These are phyloP conservation scores for Zizania latifolia DNA, from an alignment of 176 grass and related monocot genomes.

Conservation along the genomic window DNA sequence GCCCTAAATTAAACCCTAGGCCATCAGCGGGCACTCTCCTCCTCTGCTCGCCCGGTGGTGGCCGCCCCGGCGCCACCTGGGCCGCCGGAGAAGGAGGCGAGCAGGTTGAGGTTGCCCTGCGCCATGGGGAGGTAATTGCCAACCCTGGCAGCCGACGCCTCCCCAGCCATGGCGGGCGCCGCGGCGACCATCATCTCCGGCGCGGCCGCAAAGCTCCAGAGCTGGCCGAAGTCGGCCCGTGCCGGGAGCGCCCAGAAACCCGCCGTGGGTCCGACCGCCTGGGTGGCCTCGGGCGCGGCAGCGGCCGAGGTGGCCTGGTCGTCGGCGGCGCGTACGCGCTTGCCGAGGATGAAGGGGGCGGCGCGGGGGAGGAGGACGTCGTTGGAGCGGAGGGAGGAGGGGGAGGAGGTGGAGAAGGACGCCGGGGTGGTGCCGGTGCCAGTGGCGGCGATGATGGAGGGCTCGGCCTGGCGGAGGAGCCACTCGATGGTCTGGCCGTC, in stretches of 20 bases:
- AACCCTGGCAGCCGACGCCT: slow-evolving; percentile 79
- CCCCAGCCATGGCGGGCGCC: slow-evolving; percentile 35
- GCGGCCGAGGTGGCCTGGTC: neutral
- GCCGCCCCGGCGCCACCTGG: slow-evolving; percentile 13
- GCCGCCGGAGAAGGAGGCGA: slow-evolving; percentile 66
- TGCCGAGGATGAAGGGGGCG: slow-evolving; percentile 74
- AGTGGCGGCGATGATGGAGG: slow-evolving; percentile 88
- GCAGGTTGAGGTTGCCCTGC: slow-evolving; percentile 88
- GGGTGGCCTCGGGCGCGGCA: neutral
- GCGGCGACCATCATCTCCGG: slow-evolving; percentile 59
- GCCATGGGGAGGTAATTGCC: slow-evolving; percentile 87
- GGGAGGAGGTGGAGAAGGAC: slow-evolving; percentile 67
- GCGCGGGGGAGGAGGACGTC: slow-evolving; percentile 7
- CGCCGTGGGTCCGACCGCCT: neutral
- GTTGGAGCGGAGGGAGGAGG: slow-evolving; percentile 3
- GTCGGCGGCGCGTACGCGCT: slow-evolving; percentile 42
- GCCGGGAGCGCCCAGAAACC: slow-evolving; percentile 78
- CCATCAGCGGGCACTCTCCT: slow-evolving; percentile 52
- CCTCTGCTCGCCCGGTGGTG: slow-evolving; percentile 32
- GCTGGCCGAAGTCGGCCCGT: slow-evolving; percentile 60
- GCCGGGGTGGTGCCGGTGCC: slow-evolving; percentile 73
- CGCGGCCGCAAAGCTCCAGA: slow-evolving; percentile 78
- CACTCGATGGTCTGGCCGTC: slow-evolving; percentile 97
- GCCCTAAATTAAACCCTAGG: slow-evolving; percentile 43
- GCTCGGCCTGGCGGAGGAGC: slow-evolving; percentile 91